Evolutionary conservation across 177 flowering plant species (phyloP).

Genomic region (Vitis hybrid): DNA sequence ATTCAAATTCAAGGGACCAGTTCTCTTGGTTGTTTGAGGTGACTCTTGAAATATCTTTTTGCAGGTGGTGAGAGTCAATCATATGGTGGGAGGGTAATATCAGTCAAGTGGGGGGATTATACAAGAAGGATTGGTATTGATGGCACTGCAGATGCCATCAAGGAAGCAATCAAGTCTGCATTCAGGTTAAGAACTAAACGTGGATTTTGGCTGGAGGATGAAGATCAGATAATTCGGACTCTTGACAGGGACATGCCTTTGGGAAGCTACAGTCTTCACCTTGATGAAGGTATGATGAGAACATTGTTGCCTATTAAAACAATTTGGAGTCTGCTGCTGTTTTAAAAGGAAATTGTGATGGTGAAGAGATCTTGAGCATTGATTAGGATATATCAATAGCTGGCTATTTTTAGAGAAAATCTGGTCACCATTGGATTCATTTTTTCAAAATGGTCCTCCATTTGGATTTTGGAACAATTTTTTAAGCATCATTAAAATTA

Average conservation of each 20-base stretch:
- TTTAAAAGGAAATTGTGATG: too few relatives aligned
- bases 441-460: too few relatives aligned
- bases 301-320: too few relatives aligned
- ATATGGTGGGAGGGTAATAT: constrained; percentile 74
- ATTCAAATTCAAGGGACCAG: too few relatives aligned
- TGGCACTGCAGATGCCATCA: constrained; percentile 85
- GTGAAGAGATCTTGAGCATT: too few relatives aligned
- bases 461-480: too few relatives aligned
- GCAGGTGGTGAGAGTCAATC: constrained; percentile 63
- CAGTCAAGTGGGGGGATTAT: constrained; percentile 63
- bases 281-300: constrained; percentile 37
- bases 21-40: too few relatives aligned
- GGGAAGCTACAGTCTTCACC: constrained; percentile 65
- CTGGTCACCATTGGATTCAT: too few relatives aligned
- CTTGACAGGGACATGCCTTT: constrained; percentile 94
- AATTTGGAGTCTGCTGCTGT: too few relatives aligned
- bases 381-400: too few relatives aligned
- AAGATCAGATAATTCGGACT: constrained; percentile 61
- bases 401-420: too few relatives aligned
- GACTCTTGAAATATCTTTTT: background rate
- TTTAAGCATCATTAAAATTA: too few relatives aligned
- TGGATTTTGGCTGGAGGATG: constrained; percentile 94
- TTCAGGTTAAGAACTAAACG: constrained; percentile 85
- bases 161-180: constrained; percentile 84
- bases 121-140: constrained; percentile 71